Conservation (phyloP, 2,329 filamentous ascomycete genomes). For the Drechslera avenae region DNA sequence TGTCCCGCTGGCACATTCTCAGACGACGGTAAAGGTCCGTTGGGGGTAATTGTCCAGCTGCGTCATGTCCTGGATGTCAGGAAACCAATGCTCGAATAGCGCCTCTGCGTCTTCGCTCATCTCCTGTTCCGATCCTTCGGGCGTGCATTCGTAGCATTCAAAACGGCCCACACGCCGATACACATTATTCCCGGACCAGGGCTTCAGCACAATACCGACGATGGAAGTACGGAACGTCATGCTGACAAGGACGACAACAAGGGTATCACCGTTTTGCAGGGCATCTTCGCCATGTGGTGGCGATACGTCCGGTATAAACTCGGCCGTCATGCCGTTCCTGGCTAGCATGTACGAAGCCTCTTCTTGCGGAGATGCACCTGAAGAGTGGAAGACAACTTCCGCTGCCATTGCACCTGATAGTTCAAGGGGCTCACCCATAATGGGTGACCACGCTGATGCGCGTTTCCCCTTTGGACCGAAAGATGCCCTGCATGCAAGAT, state of each 20-base stretch:
- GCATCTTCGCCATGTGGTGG: constrained; percentile 34
- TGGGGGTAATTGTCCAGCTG: constrained; percentile 40
- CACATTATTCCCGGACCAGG: constrained; percentile 20
- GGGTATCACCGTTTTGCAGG: constrained; percentile 36
- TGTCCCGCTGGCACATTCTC: background rate
- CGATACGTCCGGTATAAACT: constrained; percentile 42
- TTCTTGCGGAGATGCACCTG: constrained; percentile 2
- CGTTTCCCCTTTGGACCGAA: constrained; percentile 34
- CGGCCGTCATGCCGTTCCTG: constrained; percentile 37
- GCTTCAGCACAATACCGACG: constrained; percentile 40
- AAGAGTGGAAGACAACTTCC: constrained; percentile 34
- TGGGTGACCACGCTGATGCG: constrained; percentile 37
- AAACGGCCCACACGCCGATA: constrained; percentile 44
- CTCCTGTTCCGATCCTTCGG: constrained; percentile 30
- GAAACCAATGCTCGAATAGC: constrained; percentile 45
- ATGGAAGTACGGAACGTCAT: constrained; percentile 47
- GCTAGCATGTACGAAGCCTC: constrained; percentile 30
- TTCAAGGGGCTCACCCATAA: constrained; percentile 35
- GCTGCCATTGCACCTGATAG: constrained; percentile 43
- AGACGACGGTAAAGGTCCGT: constrained; percentile 39
- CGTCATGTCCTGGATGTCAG: constrained; percentile 45
- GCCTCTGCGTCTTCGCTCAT: constrained; percentile 46
- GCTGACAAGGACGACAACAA: constrained; percentile 41
- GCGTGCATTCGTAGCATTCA: constrained; percentile 45
- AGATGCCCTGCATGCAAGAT: constrained; percentile 39